phyloP scores from a whole-genome alignment of 345 rosid species.

The Salix koriyanagi region DNA sequence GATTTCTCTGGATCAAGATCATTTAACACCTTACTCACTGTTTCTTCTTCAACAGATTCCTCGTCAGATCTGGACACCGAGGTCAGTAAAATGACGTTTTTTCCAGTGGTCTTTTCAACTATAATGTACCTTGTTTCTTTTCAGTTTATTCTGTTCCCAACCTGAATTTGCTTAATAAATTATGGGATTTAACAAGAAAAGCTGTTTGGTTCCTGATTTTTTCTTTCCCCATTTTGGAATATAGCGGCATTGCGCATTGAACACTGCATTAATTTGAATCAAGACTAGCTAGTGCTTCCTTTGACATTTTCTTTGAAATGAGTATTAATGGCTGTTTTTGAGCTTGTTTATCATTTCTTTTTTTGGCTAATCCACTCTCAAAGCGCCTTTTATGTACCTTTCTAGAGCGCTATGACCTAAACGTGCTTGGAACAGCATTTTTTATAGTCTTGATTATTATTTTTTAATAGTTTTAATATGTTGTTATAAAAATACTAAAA shows the following conservation, averaged over 20 bases:
- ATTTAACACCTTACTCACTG: constrained; percentile 41
- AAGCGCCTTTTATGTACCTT: not conserved
- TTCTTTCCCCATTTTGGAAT: not conserved
- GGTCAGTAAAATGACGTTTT: constrained; percentile 36
- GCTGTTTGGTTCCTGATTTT: not conserved
- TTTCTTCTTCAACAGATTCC: constrained; percentile 42
- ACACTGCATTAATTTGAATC: not conserved
- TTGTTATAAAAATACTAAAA: too few relatives aligned
- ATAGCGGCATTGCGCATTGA: not conserved
- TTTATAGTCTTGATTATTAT: too few relatives aligned
- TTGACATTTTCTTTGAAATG: not conserved
- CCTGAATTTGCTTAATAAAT: constrained; percentile 3
- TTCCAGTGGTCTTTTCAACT: not conserved
- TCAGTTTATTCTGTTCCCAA: constrained; percentile 6
- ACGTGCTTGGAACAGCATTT: too few relatives aligned
- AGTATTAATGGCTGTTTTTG: not conserved
- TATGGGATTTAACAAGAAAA: not conserved
- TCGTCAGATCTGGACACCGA: constrained; percentile 57
- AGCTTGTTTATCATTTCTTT: too few relatives aligned
- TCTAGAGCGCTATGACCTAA: not conserved
- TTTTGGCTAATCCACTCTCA: not conserved
- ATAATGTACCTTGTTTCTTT: not conserved
- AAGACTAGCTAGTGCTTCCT: not conserved
- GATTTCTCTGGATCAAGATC: constrained; percentile 39
- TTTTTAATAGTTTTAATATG: too few relatives aligned